Percentiles rank a stretch among this genome's conserved stretches.
These are phyloP conservation scores for Metschnikowia bowlesiae DNA, from an alignment of 805 yeast species.

Conservation along the genomic window DNA sequence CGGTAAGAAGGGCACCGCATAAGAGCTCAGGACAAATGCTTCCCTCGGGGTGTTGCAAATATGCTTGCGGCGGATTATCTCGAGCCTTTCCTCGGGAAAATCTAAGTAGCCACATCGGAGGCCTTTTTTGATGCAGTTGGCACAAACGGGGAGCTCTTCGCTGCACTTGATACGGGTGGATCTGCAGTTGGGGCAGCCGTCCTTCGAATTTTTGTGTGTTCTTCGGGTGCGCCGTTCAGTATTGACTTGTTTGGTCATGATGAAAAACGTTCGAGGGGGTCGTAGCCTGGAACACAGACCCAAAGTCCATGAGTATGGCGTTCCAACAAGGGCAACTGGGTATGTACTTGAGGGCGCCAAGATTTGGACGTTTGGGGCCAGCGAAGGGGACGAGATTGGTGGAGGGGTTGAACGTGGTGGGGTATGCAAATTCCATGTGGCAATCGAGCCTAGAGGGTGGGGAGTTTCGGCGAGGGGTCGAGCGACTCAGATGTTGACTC, in stretches of 20 bases:
- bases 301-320: neutral
- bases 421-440: too few species aligned
- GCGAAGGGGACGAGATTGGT: too few species aligned
- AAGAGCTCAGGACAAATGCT: neutral
- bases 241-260: neutral
- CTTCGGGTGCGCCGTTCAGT: conserved; percentile 21
- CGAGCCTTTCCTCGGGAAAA: conserved; percentile 35
- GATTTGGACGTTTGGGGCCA: too few species aligned
- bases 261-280: neutral
- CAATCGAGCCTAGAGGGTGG: too few species aligned
- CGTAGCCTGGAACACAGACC: neutral
- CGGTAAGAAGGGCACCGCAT: neutral
- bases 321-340: too few species aligned
- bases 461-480: too few species aligned
- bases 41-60: neutral
- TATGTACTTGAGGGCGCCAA: too few species aligned
- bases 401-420: too few species aligned
- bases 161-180: conserved; percentile 40
- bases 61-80: conserved; percentile 21
- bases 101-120: conserved; percentile 41
- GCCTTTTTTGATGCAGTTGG: conserved; percentile 34
- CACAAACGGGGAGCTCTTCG: conserved; percentile 40
- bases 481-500: too few species aligned
- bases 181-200: conserved; percentile 42
- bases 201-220: conserved; percentile 25